These are phyloP conservation scores for Apophysomyces ossiformis DNA, from an alignment of 371 early-diverging fungal genomes.

Conservation along the genomic window DNA sequence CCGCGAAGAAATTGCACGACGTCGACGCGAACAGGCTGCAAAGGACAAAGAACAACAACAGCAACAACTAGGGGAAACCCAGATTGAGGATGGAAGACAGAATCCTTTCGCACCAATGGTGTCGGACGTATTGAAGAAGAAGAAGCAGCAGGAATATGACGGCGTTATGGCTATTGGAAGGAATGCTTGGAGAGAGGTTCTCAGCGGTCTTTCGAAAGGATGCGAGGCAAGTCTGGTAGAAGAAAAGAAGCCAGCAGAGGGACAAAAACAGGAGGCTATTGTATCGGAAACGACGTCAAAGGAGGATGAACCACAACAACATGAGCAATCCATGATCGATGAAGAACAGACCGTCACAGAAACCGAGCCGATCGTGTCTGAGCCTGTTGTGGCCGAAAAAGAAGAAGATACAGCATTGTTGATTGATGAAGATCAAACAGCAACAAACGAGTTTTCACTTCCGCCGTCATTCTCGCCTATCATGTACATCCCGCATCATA, in stretches of 20 bases:
- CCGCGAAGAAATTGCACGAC: conserved; percentile 57
- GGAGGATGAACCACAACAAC: not conserved
- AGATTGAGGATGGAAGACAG: conserved; percentile 10
- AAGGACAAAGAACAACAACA: conserved; percentile 18
- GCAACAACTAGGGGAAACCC: conserved; percentile 8
- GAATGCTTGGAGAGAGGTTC: conserved; percentile 60
- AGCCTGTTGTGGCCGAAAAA: not conserved
- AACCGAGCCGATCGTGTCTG: not conserved
- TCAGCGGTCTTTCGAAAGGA: conserved; percentile 65
- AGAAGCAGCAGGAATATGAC: conserved; percentile 39
- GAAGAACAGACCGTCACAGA: not conserved
- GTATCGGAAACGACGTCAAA: not conserved
- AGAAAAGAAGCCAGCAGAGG: conserved; percentile 6
- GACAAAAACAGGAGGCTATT: not conserved
- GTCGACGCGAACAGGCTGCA: conserved; percentile 48
- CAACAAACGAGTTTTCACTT: conserved; percentile 45
- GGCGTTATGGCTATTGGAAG: conserved; percentile 70
- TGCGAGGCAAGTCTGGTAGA: conserved; percentile 51
- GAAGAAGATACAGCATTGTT: not conserved
- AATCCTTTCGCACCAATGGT: conserved; percentile 35
- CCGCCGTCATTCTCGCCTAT: conserved; percentile 60
- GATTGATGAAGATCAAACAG: conserved; percentile 20
- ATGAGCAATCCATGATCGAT: not conserved
- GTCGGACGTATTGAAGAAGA: conserved; percentile 21
- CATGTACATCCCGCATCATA: conserved; percentile 70